Percentiles rank a stretch among this genome's conserved stretches.
Evolutionary conservation across 1,139 yeast species (phyloP).

Genomic region (Scheffersomyces titani): DNA sequence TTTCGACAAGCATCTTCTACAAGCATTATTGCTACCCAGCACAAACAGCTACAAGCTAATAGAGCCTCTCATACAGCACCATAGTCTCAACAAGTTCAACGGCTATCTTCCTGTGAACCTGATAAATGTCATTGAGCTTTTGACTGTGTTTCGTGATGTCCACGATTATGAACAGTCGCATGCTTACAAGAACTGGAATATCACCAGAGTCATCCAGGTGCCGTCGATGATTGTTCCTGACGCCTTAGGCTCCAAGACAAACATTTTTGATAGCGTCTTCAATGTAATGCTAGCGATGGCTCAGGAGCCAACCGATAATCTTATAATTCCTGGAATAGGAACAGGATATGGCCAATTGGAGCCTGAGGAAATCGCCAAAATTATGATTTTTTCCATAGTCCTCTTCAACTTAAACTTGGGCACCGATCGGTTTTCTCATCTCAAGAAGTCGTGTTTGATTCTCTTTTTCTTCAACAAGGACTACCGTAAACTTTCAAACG

Average conservation of each 20-base stretch:
- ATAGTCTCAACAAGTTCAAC: conserved; percentile 11
- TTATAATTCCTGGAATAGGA: conserved; percentile 32
- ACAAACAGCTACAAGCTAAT: conserved; percentile 10
- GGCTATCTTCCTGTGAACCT: conserved; percentile 23
- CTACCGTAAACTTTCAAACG: conserved; percentile 14
- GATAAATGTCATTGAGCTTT: conserved; percentile 13
- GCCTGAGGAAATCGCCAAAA: conserved; percentile 16
- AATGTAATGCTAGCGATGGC: conserved; percentile 14
- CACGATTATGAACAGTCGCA: conserved; percentile 5
- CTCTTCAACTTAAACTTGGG: conserved; percentile 14
- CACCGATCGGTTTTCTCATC: conserved; percentile 3
- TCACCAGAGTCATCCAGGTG: conserved; percentile 3
- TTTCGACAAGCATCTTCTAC: conserved; percentile 23
- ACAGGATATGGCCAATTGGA: conserved; percentile 28
- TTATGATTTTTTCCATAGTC: conserved; percentile 22
- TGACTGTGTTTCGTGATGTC: conserved; percentile 10
- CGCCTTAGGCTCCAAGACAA: conserved; percentile 2
- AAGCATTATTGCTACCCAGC: conserved; percentile 11
- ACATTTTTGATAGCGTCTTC: conserved; percentile 23
- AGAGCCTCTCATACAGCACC: conserved; percentile 16
- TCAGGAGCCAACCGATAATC: conserved; percentile 7
- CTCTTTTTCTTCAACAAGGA: conserved; percentile 22
- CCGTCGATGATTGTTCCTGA: conserved; percentile 18
- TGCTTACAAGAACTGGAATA: conserved; percentile 5
- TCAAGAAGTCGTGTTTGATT: conserved; percentile 18